Percentiles rank a stretch among this genome's conserved stretches.
Evolutionary conservation across 2,329 filamentous ascomycete genomes (phyloP).

Genomic region (Mariannaea elegans): DNA sequence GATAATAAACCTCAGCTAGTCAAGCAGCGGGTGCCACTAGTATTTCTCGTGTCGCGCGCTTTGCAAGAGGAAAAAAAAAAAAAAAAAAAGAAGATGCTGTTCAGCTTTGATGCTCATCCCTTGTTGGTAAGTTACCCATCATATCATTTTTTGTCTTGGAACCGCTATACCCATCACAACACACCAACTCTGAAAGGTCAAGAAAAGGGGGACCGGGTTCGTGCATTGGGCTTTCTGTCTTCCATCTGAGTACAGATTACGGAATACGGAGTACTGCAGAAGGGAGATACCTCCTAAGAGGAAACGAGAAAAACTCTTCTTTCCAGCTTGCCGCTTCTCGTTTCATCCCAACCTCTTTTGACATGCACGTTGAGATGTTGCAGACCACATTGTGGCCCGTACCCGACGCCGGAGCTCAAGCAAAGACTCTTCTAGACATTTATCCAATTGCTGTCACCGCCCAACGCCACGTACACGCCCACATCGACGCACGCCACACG

Average conservation of each 20-base stretch:
- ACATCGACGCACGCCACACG: conserved; percentile 18
- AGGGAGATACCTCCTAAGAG: neutral
- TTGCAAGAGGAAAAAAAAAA: conserved; percentile 7
- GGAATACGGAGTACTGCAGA: neutral
- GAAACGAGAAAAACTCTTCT: neutral
- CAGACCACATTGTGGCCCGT: conserved; percentile 32
- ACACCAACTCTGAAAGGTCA: neutral
- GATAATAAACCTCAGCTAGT: conserved; percentile 3
- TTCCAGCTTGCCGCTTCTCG: neutral
- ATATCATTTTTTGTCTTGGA: neutral
- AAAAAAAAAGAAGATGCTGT: conserved; percentile 11
- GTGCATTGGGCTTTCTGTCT: too few relatives aligned
- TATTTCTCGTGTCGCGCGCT: conserved; percentile 3
- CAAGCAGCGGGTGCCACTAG: conserved; percentile 8
- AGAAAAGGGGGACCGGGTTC: neutral
- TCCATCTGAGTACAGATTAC: too few relatives aligned
- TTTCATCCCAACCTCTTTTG: conserved; percentile 14
- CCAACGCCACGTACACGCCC: conserved; percentile 10
- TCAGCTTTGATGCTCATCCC: neutral
- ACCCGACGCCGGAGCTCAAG: conserved; percentile 14
- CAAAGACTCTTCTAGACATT: neutral
- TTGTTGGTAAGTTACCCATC: conserved; percentile 2
- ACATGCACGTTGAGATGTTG: neutral
- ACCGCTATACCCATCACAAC: neutral
- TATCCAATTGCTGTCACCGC: conserved; percentile 5